Evolutionary conservation across 129 eudicot genomes (phyloP).

Genomic region (Glebionis coronaria): DNA sequence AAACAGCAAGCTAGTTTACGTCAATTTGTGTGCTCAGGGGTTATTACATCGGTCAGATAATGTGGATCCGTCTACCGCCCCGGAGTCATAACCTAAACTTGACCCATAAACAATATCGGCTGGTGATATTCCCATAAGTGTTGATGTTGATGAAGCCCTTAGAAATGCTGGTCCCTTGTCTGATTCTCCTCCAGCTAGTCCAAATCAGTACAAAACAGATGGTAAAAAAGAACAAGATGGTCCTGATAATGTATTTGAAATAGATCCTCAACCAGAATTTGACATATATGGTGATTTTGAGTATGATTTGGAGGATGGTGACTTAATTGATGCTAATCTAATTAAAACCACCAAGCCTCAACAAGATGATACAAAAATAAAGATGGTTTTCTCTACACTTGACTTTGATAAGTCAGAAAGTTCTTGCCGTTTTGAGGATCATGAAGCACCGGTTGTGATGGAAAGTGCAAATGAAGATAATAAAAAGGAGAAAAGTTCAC

Average conservation of each 20-base stretch:
- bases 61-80: conserved; percentile 16
- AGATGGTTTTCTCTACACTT: conserved; percentile 64
- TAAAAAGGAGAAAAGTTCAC: conserved; percentile 18
- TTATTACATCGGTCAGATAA: conserved; percentile 48
- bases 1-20: conserved; percentile 78
- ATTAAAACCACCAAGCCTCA: conserved; percentile 42
- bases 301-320: conserved; percentile 85
- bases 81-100: conserved; percentile 35
- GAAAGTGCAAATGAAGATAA: conserved; percentile 16
- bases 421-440: conserved; percentile 29
- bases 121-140: conserved; percentile 28
- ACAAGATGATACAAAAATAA: conserved; percentile 54
- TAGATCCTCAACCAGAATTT: conserved; percentile 71
- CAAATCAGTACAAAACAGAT: conserved; percentile 33
- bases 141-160: conserved; percentile 70
- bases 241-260: conserved; percentile 73
- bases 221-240: conserved; percentile 40
- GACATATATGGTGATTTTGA: conserved; percentile 95
- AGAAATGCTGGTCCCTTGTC: conserved; percentile 80
- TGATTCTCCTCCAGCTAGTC: conserved; percentile 84
- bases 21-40: conserved; percentile 83
- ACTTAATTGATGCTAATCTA: conserved; percentile 54
- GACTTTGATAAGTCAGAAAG: conserved; percentile 33
- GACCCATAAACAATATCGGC: conserved; percentile 23
- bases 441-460: conserved; percentile 23